phyloP scores from a whole-genome alignment of 192 early-diverging fungal genomes.

The Umbelopsis sp. region DNA sequence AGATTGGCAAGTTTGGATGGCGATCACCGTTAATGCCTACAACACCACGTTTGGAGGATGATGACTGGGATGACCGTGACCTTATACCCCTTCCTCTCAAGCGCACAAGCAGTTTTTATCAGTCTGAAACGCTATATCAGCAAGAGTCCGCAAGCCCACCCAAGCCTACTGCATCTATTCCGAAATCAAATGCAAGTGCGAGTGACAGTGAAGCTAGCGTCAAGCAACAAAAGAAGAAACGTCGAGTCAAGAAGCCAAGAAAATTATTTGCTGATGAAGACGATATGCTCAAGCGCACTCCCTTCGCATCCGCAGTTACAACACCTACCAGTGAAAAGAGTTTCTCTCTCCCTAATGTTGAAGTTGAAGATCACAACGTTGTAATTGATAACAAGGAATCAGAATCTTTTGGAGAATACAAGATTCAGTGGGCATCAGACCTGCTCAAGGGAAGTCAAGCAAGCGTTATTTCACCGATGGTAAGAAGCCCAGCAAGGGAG shows the following conservation, averaged over 20 bases:
- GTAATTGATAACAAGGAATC: background rate
- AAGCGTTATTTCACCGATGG: background rate
- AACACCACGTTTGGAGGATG: constrained; percentile 11
- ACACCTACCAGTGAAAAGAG: constrained; percentile 20
- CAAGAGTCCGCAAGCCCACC: background rate
- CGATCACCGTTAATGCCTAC: background rate
- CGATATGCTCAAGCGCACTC: constrained; percentile 12
- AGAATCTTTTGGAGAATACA: constrained; percentile 10
- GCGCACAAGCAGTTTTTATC: constrained; percentile 22
- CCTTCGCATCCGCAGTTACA: constrained; percentile 20
- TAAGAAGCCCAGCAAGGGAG: background rate
- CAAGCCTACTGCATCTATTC: background rate
- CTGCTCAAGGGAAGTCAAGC: background rate
- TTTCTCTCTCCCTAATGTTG: background rate
- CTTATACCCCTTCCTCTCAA: constrained; percentile 36
- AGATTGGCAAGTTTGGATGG: background rate
- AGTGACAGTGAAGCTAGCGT: background rate
- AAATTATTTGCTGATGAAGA: constrained; percentile 14
- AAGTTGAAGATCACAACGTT: background rate
- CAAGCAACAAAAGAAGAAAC: constrained; percentile 4
- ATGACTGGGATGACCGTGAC: constrained; percentile 34
- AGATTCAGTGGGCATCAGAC: constrained; percentile 4
- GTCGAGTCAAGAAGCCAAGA: constrained; percentile 5
- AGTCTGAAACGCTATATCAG: background rate
- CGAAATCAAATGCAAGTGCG: background rate